Conservation (phyloP, 2,329 filamentous ascomycete species). For the Colletotrichum gloeosporioides region DNA sequence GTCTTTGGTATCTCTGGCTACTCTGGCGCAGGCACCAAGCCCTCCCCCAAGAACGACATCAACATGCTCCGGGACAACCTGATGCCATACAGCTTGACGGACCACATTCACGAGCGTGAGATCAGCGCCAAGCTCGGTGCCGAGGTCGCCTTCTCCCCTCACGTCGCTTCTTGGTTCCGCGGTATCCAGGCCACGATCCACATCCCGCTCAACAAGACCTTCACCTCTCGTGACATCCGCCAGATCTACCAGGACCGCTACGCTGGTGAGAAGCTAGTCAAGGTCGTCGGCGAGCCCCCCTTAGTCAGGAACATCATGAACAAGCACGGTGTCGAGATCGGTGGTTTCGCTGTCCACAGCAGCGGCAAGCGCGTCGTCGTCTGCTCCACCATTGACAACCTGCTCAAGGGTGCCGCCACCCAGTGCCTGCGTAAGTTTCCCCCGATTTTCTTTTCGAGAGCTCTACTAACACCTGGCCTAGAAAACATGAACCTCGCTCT, state of each 20-base stretch:
- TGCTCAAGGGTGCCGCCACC: constrained; percentile 91
- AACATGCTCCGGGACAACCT: constrained; percentile 84
- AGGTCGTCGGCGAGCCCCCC: constrained; percentile 87
- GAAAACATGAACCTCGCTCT: constrained; percentile 96
- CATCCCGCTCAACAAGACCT: constrained; percentile 83
- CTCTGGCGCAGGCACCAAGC: constrained; percentile 94
- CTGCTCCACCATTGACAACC: constrained; percentile 91
- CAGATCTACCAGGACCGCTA: constrained; percentile 97
- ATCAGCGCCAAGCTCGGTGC: constrained; percentile 80
- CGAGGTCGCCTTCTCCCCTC: constrained; percentile 84
- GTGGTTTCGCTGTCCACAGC: constrained; percentile 91
- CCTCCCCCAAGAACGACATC: constrained; percentile 91
- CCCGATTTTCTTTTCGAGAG: not conserved
- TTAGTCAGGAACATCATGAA: constrained; percentile 81
- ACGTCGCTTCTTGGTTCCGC: constrained; percentile 97
- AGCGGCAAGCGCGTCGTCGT: constrained; percentile 92
- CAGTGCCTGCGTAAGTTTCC: constrained; percentile 82
- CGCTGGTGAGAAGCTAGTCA: constrained; percentile 93
- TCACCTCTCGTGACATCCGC: constrained; percentile 90
- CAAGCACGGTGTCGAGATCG: constrained; percentile 91
- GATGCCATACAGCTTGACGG: constrained; percentile 88
- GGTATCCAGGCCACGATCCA: constrained; percentile 93
- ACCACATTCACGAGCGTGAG: constrained; percentile 94
- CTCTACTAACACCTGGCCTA: constrained; percentile 33
- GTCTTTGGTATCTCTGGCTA: constrained; percentile 94